A percentile compares a stretch with the other conserved stretches of the same genome.
Evolutionary conservation across 257 asterid species (phyloP).

Genomic region (Knoxia roxburghii): DNA sequence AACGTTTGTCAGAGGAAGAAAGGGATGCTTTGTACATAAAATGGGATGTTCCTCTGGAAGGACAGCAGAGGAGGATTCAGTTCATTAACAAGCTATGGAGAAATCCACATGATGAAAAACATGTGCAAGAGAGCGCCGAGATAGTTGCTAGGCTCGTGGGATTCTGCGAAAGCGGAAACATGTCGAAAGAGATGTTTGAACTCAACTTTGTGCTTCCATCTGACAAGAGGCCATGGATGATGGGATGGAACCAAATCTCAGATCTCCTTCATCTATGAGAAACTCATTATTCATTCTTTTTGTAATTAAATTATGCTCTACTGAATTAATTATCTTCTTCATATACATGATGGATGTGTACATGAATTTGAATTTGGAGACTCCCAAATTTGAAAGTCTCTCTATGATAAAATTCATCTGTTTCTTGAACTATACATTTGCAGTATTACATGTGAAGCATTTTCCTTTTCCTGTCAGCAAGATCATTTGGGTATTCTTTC

Average conservation of each 20-base stretch:
- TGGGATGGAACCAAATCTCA: slow-evolving; percentile 85
- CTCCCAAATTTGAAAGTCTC: slow-evolving; percentile 36
- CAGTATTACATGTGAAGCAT: not conserved
- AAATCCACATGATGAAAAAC: slow-evolving; percentile 57
- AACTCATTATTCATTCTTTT: slow-evolving; percentile 21
- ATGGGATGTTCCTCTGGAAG: slow-evolving; percentile 90
- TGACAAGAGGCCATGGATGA: slow-evolving; percentile 73
- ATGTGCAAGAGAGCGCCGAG: slow-evolving; percentile 78
- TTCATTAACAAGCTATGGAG: slow-evolving; percentile 81
- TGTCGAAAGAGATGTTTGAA: slow-evolving; percentile 91
- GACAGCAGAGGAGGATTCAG: slow-evolving; percentile 76
- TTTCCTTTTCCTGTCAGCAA: not conserved
- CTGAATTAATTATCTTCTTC: slow-evolving; percentile 9
- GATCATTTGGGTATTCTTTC: too few relatives aligned
- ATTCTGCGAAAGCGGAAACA: slow-evolving; percentile 62
- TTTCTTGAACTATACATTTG: slow-evolving; percentile 2
- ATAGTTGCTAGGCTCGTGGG: slow-evolving; percentile 90
- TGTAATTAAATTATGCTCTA: slow-evolving; percentile 26
- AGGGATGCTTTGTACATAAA: slow-evolving; percentile 68
- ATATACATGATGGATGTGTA: too few relatives aligned
- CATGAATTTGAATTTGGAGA: slow-evolving; percentile 29
- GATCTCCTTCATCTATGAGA: slow-evolving; percentile 69
- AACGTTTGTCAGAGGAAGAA: slow-evolving; percentile 69
- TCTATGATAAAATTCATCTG: not conserved
- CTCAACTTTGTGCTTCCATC: slow-evolving; percentile 81